Evolutionary conservation across 2,329 filamentous ascomycete species (phyloP).

Genomic region (Zelopaecilomyces penicillatus): DNA sequence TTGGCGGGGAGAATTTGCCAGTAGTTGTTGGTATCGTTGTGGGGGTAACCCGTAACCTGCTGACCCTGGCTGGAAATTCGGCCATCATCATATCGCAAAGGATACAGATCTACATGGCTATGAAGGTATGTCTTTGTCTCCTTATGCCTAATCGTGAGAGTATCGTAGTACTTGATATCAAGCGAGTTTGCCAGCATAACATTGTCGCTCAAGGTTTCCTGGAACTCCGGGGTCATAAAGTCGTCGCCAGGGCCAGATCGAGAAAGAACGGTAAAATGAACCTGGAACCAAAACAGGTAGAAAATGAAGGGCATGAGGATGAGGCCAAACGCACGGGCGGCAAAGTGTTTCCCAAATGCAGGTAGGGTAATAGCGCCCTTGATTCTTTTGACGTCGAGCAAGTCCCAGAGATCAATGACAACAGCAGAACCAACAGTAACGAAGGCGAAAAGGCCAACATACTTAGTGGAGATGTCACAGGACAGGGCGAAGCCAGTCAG

Average conservation of each 20-base stretch:
- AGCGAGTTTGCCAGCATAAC: conserved; percentile 81
- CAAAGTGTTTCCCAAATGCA: conserved; percentile 83
- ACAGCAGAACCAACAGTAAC: conserved; percentile 94
- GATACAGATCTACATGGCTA: conserved; percentile 83
- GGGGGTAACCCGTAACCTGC: conserved; percentile 95
- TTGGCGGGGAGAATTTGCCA: conserved; percentile 81
- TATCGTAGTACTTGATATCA: conserved; percentile 83
- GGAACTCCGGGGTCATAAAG: conserved; percentile 98
- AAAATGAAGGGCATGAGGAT: conserved; percentile 92
- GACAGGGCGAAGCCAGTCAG: conserved; percentile 90
- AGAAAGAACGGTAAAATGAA: conserved; percentile 85
- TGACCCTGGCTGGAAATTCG: conserved; percentile 96
- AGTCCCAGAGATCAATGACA: conserved; percentile 87
- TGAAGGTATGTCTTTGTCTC: conserved; percentile 95
- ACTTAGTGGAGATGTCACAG: conserved; percentile 98
- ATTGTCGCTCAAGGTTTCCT: conserved; percentile 94
- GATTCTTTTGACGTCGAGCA: conserved; percentile 80
- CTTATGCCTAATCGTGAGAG: conserved; percentile 84
- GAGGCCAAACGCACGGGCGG: conserved; percentile 74
- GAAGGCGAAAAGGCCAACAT: conserved; percentile 94
- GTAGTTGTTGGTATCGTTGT: conserved; percentile 97
- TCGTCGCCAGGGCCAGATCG: conserved; percentile 92
- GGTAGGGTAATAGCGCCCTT: conserved; percentile 71
- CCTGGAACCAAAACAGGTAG: conserved; percentile 99
- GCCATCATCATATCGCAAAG: conserved; percentile 92